These are phyloP conservation scores for Sporobolomyces phaffii DNA, from an alignment of 768 basidiomycete genomes.

Conservation along the genomic window DNA sequence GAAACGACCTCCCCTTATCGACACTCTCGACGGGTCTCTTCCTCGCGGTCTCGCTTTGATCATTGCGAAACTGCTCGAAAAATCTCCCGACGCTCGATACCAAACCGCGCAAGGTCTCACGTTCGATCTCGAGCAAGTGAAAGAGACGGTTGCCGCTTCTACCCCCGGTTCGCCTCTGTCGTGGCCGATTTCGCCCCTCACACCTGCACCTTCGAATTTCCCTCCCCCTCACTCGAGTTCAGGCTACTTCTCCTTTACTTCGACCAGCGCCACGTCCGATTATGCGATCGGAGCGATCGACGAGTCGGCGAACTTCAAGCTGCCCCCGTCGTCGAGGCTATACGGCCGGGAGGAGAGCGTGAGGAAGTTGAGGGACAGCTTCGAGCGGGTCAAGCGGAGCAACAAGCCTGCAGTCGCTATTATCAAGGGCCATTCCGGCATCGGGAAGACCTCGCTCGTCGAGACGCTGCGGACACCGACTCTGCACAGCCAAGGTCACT, in stretches of 20 bases:
- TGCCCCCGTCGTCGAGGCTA: constrained; percentile 27
- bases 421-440: constrained; percentile 25
- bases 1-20: constrained; percentile 9
- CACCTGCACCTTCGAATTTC: not conserved
- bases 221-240: not conserved
- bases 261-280: constrained; percentile 4
- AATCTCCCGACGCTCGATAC: constrained; percentile 31
- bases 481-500: constrained; percentile 8
- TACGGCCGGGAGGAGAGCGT: constrained; percentile 28
- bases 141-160: not conserved
- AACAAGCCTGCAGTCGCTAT: constrained; percentile 15
- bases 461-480: constrained; percentile 24
- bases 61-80: constrained; percentile 35
- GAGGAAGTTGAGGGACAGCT: constrained; percentile 2
- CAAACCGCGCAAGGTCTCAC: constrained; percentile 25
- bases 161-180: not conserved
- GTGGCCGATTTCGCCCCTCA: not conserved
- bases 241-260: not conserved
- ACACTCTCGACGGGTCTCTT: constrained; percentile 9
- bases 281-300: constrained; percentile 31
- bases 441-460: constrained; percentile 35
- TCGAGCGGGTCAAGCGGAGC: constrained; percentile 14
- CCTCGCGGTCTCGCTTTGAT: constrained; percentile 26
- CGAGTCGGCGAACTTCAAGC: constrained; percentile 30
- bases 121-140: constrained; percentile 31